Conservation (phyloP, 352 stramenopile species). For the Pythium sp. region DNA sequence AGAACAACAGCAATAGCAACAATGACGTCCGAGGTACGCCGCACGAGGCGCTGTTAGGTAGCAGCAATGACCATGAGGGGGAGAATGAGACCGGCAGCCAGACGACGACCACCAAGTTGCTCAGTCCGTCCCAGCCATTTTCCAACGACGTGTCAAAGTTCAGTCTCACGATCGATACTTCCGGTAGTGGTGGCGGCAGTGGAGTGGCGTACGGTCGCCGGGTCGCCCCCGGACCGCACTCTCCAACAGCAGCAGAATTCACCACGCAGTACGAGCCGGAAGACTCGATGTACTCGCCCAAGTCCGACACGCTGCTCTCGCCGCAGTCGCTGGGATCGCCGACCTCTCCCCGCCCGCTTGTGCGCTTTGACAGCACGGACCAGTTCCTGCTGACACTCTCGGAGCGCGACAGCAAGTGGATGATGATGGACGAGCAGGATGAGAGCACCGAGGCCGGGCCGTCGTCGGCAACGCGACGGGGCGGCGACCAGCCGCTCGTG, state of each 20-base stretch:
- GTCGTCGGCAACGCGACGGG: slow-evolving; percentile 12
- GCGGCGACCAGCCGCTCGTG: slow-evolving; percentile 49
- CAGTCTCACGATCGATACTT: slow-evolving; percentile 51
- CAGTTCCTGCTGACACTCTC: slow-evolving; percentile 64
- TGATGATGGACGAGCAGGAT: slow-evolving; percentile 52
- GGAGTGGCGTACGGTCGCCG: slow-evolving; percentile 8
- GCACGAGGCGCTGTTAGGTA: slow-evolving; percentile 36
- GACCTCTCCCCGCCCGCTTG: slow-evolving; percentile 48
- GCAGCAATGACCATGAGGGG: slow-evolving; percentile 2
- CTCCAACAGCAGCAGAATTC: neutral
- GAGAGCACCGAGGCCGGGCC: slow-evolving; percentile 19
- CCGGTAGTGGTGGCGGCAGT: slow-evolving; percentile 5
- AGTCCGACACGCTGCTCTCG: slow-evolving; percentile 52
- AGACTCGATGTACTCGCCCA: slow-evolving; percentile 52
- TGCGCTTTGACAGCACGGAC: slow-evolving; percentile 78
- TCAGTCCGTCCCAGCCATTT: slow-evolving; percentile 28
- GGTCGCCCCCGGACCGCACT: slow-evolving; percentile 6
- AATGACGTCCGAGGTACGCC: slow-evolving; percentile 15
- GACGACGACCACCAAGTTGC: neutral
- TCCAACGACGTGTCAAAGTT: slow-evolving; percentile 23
- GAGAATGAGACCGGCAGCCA: slow-evolving; percentile 13
- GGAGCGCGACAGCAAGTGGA: slow-evolving; percentile 63
- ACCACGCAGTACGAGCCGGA: slow-evolving; percentile 7
- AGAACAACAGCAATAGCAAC: slow-evolving; percentile 20
- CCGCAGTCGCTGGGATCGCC: slow-evolving; percentile 58